Evolutionary conservation across 208 protist genomes (phyloP).

Genomic region (Trypanosoma theileri): DNA sequence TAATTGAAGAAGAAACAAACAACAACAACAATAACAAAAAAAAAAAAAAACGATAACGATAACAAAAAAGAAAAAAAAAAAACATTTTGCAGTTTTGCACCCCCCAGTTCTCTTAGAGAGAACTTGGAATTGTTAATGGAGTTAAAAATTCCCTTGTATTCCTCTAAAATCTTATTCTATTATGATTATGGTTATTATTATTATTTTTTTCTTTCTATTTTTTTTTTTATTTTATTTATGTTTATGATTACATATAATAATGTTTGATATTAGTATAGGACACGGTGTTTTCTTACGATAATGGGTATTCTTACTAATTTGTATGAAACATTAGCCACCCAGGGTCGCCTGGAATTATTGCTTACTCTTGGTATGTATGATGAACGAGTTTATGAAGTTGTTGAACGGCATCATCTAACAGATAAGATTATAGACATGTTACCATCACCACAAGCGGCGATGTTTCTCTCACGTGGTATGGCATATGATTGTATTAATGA

Average conservation of each 20-base stretch:
- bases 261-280: not conserved
- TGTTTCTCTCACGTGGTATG: conserved; percentile 84
- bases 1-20: not conserved
- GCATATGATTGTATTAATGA: conserved; percentile 75
- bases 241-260: not conserved
- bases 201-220: conserved; percentile 13
- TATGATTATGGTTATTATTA: not conserved
- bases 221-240: conserved; percentile 13
- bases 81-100: not conserved
- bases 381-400: conserved; percentile 89
- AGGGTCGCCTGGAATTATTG: conserved; percentile 56
- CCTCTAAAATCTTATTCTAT: not conserved
- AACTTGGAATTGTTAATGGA: too few relatives aligned
- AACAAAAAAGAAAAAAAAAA: not conserved
- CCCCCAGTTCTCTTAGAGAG: not conserved
- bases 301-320: conserved; percentile 63
- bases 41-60: not conserved
- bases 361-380: conserved; percentile 77
- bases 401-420: conserved; percentile 66
- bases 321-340: conserved; percentile 70
- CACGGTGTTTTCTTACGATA: not conserved
- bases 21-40: too few relatives aligned
- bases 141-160: too few relatives aligned
- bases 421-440: conserved; percentile 53
- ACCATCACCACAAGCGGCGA: conserved; percentile 56